A percentile compares a stretch with the other conserved stretches of the same genome.
Evolutionary conservation across 768 basidiomycete genomes (phyloP).

Genomic region (Phanerodontia chrysosporium): DNA sequence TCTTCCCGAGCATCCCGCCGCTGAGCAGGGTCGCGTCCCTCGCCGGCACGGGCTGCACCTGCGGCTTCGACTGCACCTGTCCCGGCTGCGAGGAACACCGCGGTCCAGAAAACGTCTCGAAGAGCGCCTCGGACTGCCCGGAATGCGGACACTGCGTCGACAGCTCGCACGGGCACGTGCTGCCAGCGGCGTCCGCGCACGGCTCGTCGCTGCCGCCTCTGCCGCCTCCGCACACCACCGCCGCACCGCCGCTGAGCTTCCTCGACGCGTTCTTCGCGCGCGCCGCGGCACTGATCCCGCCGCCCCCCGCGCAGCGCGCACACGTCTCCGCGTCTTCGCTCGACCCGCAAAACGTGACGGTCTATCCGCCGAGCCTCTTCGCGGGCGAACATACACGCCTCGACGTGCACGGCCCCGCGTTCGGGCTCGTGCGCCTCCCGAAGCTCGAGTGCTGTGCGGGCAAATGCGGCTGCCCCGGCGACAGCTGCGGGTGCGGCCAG

Average conservation of each 20-base stretch:
- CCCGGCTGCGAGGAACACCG: constrained; percentile 73
- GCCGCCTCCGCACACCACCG: background rate
- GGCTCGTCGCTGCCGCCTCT: constrained; percentile 6
- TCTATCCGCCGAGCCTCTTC: constrained; percentile 38
- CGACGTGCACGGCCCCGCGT: constrained; percentile 39
- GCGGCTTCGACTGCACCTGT: constrained; percentile 64
- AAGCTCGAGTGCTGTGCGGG: constrained; percentile 69
- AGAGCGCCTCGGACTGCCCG: constrained; percentile 33
- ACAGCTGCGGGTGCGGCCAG: constrained; percentile 51
- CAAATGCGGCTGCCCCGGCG: constrained; percentile 51
- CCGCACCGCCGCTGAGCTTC: constrained; percentile 19
- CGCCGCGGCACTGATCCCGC: constrained; percentile 67
- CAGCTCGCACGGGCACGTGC: constrained; percentile 37
- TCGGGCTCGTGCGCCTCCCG: constrained; percentile 51
- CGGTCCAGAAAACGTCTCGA: constrained; percentile 41
- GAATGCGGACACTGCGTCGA: constrained; percentile 66
- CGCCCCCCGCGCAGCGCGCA: constrained; percentile 49
- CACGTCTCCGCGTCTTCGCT: constrained; percentile 34
- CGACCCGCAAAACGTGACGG: constrained; percentile 49
- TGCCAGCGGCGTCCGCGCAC: constrained; percentile 21
- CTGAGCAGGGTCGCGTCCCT: constrained; percentile 54
- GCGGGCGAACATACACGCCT: constrained; percentile 28
- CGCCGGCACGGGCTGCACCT: constrained; percentile 69
- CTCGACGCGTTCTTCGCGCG: constrained; percentile 64
- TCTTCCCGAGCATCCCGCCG: constrained; percentile 57